Percentiles rank a stretch among this genome's conserved stretches.
Evolutionary conservation across 805 yeast genomes (phyloP).

Genomic region (Zygotorulaspora chibaensis): DNA sequence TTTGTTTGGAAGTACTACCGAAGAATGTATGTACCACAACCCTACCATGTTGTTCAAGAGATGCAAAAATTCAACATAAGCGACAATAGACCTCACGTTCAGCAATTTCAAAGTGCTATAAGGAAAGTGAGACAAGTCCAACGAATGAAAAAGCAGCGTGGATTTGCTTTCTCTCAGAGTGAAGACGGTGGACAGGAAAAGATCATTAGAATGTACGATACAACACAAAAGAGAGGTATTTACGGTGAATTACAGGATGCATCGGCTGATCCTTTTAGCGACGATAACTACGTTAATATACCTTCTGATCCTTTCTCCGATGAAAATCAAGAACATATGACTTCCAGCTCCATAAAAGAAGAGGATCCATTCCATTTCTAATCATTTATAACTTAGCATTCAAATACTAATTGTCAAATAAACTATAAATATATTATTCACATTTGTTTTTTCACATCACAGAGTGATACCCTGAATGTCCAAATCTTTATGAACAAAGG

Average conservation of each 20-base stretch:
- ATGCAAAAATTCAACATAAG: slow-evolving; percentile 92
- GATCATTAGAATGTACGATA: slow-evolving; percentile 89
- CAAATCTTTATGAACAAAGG: slow-evolving; percentile 68
- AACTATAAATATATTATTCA: not conserved
- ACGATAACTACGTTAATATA: slow-evolving; percentile 15
- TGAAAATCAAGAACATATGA: slow-evolving; percentile 6
- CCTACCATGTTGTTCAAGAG: slow-evolving; percentile 93
- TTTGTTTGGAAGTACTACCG: slow-evolving; percentile 91
- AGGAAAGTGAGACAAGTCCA: slow-evolving; percentile 97
- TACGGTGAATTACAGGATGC: slow-evolving; percentile 57
- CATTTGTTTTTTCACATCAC: slow-evolving; percentile 12
- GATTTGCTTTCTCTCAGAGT: slow-evolving; percentile 95
- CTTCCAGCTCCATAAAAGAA: slow-evolving; percentile 3
- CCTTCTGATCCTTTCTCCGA: slow-evolving; percentile 16
- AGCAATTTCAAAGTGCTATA: slow-evolving; percentile 94
- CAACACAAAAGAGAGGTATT: slow-evolving; percentile 77
- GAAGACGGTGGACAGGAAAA: slow-evolving; percentile 87
- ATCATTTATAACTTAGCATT: not conserved
- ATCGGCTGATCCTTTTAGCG: slow-evolving; percentile 32
- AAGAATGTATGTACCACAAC: slow-evolving; percentile 86
- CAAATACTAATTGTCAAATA: slow-evolving; percentile 1
- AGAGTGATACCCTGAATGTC: slow-evolving; percentile 36
- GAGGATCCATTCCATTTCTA: slow-evolving; percentile 6
- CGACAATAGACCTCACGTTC: slow-evolving; percentile 93
- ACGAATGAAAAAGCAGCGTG: slow-evolving; percentile 96